Evolutionary conservation across 1,139 yeast species (phyloP).

Genomic region (Suhomyces taliae): DNA sequence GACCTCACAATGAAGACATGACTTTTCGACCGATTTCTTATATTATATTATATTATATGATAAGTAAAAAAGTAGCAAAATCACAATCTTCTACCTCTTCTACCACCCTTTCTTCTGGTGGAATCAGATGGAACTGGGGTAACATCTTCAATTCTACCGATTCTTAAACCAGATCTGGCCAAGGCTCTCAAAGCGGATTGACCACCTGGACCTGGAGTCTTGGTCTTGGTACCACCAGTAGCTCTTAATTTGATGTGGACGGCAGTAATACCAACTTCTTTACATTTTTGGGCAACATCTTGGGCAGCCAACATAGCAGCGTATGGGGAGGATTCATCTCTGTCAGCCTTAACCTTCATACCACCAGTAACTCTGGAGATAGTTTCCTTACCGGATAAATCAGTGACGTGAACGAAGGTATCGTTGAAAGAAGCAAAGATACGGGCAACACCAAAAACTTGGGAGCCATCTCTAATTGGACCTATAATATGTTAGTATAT

Average conservation of each 20-base stretch:
- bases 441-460: constrained; percentile 99
- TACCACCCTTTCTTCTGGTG: constrained; percentile 99
- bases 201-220: constrained; percentile 99
- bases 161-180: constrained; percentile 99
- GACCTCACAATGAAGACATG: constrained; percentile 8
- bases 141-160: constrained; percentile 99
- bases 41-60: constrained; percentile 12
- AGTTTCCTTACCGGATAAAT: constrained; percentile 99
- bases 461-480: constrained; percentile 95
- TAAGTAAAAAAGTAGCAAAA: constrained; percentile 10
- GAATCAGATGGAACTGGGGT: constrained; percentile 99
- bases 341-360: constrained; percentile 99
- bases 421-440: constrained; percentile 99
- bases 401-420: constrained; percentile 99
- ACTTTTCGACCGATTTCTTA: constrained; percentile 10
- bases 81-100: constrained; percentile 99
- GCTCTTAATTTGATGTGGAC: constrained; percentile 99
- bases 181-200: constrained; percentile 99
- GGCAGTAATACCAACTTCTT: constrained; percentile 99
- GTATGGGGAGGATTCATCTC: constrained; percentile 99
- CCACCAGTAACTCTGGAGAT: constrained; percentile 99
- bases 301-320: constrained; percentile 99
- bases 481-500: constrained; percentile 38
- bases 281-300: constrained; percentile 98
- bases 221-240: constrained; percentile 99